Evolutionary conservation across 305 asterid genomes (phyloP).

Genomic region (Ruellia speciosa): DNA sequence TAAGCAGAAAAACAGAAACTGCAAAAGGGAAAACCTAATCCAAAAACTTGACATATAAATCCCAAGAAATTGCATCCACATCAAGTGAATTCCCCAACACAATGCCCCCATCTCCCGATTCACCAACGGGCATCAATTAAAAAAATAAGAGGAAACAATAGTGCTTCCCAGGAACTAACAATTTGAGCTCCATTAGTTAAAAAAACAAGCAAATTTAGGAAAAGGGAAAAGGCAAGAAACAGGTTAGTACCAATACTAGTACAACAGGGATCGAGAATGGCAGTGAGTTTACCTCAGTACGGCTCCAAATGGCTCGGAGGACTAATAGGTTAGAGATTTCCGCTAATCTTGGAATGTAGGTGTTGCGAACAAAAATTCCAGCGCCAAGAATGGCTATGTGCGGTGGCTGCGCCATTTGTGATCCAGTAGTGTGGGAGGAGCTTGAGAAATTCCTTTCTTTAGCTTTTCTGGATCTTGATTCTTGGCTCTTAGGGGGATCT

Average conservation of each 20-base stretch:
- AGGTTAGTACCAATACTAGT: not conserved
- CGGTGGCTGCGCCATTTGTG: slow-evolving; percentile 29
- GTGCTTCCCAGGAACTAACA: too few relatives aligned
- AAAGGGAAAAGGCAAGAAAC: too few relatives aligned
- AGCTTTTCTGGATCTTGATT: not conserved
- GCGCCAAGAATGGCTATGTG: slow-evolving; percentile 79
- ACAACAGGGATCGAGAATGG: not conserved
- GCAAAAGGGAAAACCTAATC: not conserved
- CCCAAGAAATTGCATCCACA: too few relatives aligned
- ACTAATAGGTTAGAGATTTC: slow-evolving; percentile 59
- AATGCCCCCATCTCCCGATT: not conserved
- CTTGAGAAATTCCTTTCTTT: not conserved
- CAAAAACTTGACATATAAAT: not conserved
- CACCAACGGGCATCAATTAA: not conserved
- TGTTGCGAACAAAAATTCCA: slow-evolving; percentile 66
- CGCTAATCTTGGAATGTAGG: slow-evolving; percentile 82
- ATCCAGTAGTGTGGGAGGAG: not conserved
- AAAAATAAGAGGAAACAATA: too few relatives aligned
- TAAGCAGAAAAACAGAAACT: not conserved
- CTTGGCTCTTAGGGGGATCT: too few relatives aligned
- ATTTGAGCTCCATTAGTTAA: too few relatives aligned
- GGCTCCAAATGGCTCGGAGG: slow-evolving; percentile 82
- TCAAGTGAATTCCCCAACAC: too few relatives aligned
- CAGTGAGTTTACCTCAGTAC: slow-evolving; percentile 48
- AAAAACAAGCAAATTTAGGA: too few relatives aligned